A percentile compares a stretch with the other conserved stretches of the same genome.
Evolutionary conservation across 2,329 filamentous ascomycete species (phyloP).

Genomic region (Penicillium capsulatum): DNA sequence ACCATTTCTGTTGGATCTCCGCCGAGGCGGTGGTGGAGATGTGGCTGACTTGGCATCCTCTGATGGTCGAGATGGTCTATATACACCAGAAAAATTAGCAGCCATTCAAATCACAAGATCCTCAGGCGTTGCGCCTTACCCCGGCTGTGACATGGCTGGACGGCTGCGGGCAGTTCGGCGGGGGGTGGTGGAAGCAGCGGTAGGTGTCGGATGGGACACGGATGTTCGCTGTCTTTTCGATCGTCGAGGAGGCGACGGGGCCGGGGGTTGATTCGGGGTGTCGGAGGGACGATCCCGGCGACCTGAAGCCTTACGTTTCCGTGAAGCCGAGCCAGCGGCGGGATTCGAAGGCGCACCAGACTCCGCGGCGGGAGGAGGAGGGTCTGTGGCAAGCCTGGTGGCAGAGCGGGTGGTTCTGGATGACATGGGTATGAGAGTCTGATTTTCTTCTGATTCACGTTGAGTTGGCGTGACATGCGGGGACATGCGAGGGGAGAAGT

Average conservation of each 20-base stretch:
- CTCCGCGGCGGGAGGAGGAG: conserved; percentile 43
- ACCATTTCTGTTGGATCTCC: conserved; percentile 69
- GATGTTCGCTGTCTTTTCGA: conserved; percentile 68
- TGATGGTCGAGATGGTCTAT: conserved; percentile 60
- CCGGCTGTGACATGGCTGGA: conserved; percentile 41
- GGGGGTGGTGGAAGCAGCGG: conserved; percentile 40
- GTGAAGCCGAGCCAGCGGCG: conserved; percentile 48
- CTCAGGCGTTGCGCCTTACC: conserved; percentile 31
- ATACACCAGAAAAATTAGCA: background rate
- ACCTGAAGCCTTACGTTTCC: conserved; percentile 71
- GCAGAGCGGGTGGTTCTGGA: conserved; percentile 93
- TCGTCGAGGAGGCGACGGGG: conserved; percentile 49
- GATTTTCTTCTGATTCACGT: conserved; percentile 17
- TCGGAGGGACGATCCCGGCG: conserved; percentile 46
- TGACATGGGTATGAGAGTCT: conserved; percentile 93
- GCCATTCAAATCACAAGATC: background rate
- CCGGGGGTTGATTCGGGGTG: conserved; percentile 31
- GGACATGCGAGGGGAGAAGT: too few relatives aligned
- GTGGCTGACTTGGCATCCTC: conserved; percentile 55
- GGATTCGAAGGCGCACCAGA: conserved; percentile 36
- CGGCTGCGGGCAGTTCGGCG: conserved; percentile 40
- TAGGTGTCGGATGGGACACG: conserved; percentile 43
- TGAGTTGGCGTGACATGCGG: too few relatives aligned
- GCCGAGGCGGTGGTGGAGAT: conserved; percentile 61
- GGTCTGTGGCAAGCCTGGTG: conserved; percentile 77